Conservation (phyloP, 1,284 basidiomycete genomes). For the Pascua sp. region DNA sequence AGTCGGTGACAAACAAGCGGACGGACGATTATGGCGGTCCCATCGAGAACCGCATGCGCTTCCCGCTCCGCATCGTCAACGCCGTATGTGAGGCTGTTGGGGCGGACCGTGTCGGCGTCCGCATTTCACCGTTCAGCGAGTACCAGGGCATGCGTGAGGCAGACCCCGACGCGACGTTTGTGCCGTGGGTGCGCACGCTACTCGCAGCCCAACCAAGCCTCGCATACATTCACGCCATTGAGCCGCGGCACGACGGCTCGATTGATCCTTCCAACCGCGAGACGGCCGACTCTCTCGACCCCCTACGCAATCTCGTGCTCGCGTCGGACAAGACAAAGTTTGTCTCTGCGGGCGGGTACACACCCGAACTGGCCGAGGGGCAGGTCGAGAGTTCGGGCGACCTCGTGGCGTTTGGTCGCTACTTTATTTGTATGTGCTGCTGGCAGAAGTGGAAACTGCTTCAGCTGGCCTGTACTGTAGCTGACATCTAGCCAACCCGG, state of each 20-base stretch:
- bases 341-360: conserved; percentile 56
- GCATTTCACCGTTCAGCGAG: conserved; percentile 57
- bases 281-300: conserved; percentile 22
- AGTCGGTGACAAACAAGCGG: conserved; percentile 56
- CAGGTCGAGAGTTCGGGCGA: conserved; percentile 45
- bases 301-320: conserved; percentile 22
- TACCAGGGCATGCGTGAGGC: conserved; percentile 51
- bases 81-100: conserved; percentile 56
- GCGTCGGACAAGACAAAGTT: conserved; percentile 36
- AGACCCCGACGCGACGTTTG: conserved; percentile 51
- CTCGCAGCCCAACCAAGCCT: conserved; percentile 54
- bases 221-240: conserved; percentile 61
- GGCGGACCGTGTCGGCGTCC: conserved; percentile 53
- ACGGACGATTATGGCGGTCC: conserved; percentile 62
- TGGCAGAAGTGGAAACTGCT: neutral
- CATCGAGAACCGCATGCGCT: conserved; percentile 57
- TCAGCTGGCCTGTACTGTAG: no score
- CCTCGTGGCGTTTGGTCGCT: conserved; percentile 55
- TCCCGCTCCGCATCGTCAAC: conserved; percentile 57
- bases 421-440: conserved; percentile 51
- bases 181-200: conserved; percentile 29
- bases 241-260: conserved; percentile 41
- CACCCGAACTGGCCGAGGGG: conserved; percentile 28
- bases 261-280: conserved; percentile 12
- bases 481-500: conserved; percentile 50